Conservation (phyloP, 2,329 filamentous ascomycete genomes). For the Corniculantispora saksenae region DNA sequence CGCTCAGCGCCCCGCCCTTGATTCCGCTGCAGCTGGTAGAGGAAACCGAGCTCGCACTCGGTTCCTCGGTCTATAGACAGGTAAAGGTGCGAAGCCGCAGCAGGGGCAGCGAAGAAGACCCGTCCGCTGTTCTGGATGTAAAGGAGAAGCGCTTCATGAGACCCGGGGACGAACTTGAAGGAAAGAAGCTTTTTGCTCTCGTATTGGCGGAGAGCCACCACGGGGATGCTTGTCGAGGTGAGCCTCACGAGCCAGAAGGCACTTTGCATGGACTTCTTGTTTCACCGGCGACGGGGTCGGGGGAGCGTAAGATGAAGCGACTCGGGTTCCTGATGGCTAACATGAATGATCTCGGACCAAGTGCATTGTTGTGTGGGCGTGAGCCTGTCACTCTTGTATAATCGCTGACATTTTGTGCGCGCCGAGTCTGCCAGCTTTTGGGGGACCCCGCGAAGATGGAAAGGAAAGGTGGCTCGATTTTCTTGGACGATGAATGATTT, state of each 20-base stretch:
- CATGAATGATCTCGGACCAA: background rate
- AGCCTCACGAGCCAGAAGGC: background rate
- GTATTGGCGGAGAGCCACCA: constrained; percentile 6
- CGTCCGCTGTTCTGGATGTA: constrained; percentile 1
- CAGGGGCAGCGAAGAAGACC: background rate
- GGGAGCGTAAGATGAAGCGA: background rate
- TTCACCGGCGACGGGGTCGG: background rate
- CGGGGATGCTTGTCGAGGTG: background rate
- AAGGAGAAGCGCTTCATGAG: constrained; percentile 1
- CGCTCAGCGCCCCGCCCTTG: background rate
- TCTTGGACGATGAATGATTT: too few relatives aligned
- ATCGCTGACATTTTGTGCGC: too few relatives aligned
- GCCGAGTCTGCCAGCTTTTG: too few relatives aligned
- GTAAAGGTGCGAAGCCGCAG: background rate
- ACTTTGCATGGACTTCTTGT: constrained; percentile 3
- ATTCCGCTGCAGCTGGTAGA: constrained; percentile 6
- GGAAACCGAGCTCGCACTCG: background rate
- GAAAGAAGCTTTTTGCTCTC: constrained; percentile 5
- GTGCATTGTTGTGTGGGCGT: too few relatives aligned
- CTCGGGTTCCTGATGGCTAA: background rate
- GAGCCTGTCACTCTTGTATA: too few relatives aligned
- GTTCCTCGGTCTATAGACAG: background rate
- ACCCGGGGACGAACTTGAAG: background rate
- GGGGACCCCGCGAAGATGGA: too few relatives aligned
- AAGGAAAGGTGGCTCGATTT: too few relatives aligned